Conservation (phyloP, 495 filamentous ascomycete species). For the Trichocladium antarcticum region DNA sequence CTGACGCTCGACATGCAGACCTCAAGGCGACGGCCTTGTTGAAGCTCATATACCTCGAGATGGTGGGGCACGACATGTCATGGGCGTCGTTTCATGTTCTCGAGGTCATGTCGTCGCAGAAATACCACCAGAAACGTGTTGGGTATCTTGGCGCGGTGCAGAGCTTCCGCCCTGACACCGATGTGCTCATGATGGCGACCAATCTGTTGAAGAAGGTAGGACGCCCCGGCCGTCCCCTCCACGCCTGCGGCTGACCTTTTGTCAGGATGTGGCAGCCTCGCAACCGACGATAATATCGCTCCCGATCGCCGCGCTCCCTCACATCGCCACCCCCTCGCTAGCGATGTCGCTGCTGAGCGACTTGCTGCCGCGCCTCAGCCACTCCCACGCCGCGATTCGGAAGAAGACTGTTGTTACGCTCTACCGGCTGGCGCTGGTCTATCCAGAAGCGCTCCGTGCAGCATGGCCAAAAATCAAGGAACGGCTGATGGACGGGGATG, state of each 20-base stretch:
- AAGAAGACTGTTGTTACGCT: constrained; percentile 94
- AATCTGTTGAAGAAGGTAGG: constrained; percentile 89
- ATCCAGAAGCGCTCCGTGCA: constrained; percentile 81
- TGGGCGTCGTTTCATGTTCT: constrained; percentile 98
- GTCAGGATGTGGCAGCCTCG: constrained; percentile 68
- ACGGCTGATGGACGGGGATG: constrained; percentile 74
- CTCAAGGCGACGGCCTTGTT: constrained; percentile 90
- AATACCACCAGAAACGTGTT: constrained; percentile 88
- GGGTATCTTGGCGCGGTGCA: constrained; percentile 95
- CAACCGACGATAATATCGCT: constrained; percentile 65
- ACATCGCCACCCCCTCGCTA: constrained; percentile 81
- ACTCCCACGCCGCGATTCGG: constrained; percentile 68
- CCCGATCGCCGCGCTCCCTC: constrained; percentile 76
- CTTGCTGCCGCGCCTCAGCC: constrained; percentile 71
- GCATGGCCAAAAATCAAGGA: constrained; percentile 97
- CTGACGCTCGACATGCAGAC: constrained; percentile 43
- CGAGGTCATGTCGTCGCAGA: constrained; percentile 93
- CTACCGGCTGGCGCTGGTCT: constrained; percentile 84
- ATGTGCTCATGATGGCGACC: constrained; percentile 94
- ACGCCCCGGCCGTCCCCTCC: background rate
- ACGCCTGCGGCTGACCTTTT: constrained; percentile 6
- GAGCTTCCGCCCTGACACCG: constrained; percentile 89
- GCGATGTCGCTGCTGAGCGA: constrained; percentile 81
- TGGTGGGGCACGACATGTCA: constrained; percentile 99
- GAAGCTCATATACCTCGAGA: constrained; percentile 93